These are phyloP conservation scores for Hydnum rufescens DNA, from an alignment of 768 basidiomycete species.

Conservation along the genomic window DNA sequence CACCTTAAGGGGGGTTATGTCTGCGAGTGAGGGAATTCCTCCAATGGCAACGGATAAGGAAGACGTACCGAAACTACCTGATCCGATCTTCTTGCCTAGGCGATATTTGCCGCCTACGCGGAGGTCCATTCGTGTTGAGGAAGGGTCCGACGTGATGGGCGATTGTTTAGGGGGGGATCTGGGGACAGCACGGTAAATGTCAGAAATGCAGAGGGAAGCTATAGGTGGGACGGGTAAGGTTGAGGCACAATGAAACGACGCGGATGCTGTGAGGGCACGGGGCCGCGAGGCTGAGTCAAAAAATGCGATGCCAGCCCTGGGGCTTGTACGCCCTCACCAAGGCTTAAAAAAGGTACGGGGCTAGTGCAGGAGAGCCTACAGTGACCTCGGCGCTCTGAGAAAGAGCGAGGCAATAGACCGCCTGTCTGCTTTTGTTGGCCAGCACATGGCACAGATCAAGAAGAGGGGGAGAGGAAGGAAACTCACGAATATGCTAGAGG, in stretches of 20 bases:
- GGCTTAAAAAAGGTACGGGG: neutral
- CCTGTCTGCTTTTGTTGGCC: neutral
- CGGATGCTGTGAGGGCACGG: slow-evolving; percentile 15
- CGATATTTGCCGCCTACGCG: slow-evolving; percentile 90
- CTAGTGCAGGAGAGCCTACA: neutral
- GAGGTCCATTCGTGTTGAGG: slow-evolving; percentile 54
- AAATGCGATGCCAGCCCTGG: neutral
- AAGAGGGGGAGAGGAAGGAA: no score
- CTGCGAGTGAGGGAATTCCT: neutral
- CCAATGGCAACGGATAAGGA: neutral
- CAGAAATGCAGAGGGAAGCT: slow-evolving; percentile 4
- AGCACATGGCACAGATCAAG: no score
- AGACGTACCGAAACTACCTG: slow-evolving; percentile 82
- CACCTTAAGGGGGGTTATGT: slow-evolving; percentile 32
- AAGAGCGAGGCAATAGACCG: no score
- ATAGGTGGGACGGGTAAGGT: neutral
- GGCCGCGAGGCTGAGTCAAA: neutral
- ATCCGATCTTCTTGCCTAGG: slow-evolving; percentile 98
- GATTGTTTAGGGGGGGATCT: slow-evolving; percentile 8
- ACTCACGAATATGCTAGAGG: no score
- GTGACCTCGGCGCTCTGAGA: no score
- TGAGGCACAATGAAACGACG: slow-evolving; percentile 8
- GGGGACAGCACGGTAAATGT: neutral
- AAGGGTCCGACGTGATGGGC: slow-evolving; percentile 43
- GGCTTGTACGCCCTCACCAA: neutral